Evolutionary conservation across 352 stramenopile genomes (phyloP), one percentile per base, ranked within the genome.

Genomic region (Pythium rishiriense): DNA sequence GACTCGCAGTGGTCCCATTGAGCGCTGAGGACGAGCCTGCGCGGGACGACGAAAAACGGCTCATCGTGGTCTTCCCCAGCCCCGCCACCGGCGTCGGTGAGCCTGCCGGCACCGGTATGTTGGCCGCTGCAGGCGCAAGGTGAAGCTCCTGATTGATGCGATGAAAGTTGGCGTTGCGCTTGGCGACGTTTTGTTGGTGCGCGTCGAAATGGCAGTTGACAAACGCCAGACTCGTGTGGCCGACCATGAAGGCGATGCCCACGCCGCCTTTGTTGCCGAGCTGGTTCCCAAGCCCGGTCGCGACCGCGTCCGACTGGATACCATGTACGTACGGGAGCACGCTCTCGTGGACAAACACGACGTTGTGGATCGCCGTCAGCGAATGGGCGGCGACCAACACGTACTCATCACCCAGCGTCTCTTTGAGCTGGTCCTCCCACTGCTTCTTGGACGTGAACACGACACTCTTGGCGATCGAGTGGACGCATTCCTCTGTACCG

Each of bases 191-290:
- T 45, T 79, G 71, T 42, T 98, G 93, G 58, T 98, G 94, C 1
- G 96, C 96, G 35, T 97, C 96, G 48, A 99, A 89, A 64, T 99
- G 96, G 61, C 78, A 88, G 55, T 95, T 97, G 24, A 98, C 79
- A 60, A 99, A 97, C 0, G 96, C 78, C 49, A 98, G 94, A 53
- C 75, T 87, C 5, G 90, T 97, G 26, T 63, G 35, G 1, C 77
- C 91, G 2, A 98, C 61, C 0, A 50, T 77, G 56, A 98, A 82
- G 22, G 93, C 93, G 12, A 97, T 85, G 22, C 87, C 93, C 21
- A 98, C 94, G n/a, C 91, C 94, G 53, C 85, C 96, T 69, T 99
- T 98, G 72, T 99, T 99, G 43, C 97, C 92, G 21, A 99, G 78
- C 11, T 98, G 86, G 61, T 98, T 98, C 0, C 91, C 94, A 31